Evolutionary conservation across 2,329 filamentous ascomycete species (phyloP), one percentile per base, ranked within the genome.

Genomic region (Talaromyces pinophilus): DNA sequence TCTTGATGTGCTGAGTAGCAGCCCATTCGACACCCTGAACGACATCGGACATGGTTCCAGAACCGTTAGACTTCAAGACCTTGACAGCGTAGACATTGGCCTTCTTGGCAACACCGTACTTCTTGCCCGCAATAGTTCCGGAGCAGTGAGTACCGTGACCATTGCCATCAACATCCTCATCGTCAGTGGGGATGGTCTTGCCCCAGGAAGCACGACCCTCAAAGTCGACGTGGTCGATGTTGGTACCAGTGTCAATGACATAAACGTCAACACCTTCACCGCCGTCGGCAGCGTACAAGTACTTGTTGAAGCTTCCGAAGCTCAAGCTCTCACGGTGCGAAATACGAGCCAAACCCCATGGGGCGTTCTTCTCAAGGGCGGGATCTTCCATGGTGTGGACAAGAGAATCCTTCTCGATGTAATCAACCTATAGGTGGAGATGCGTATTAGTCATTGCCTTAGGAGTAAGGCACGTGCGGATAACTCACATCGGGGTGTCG

Each of bases 61-160:
- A 97, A 75, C 95, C 95, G 82, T 97, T 99, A 74, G 94, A 97
- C 79, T 91, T 89, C 73, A 99, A 91, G 48, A 99, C 95, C 90
- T 99, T 99, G 85, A 99, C 93, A 71, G 95, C 95, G 77, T 96
- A 93, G 80, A 99, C 85, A 74, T 92, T 89, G 77, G 96, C 95
- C 88, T 98, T 97, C 90, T 99, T 99, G 79, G 95, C 94, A 70
- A 99, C 95, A 87, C 95, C 95, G 78, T 97, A 99, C 86, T 97
- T 97, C 88, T 95, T 96, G 79, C 96, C 95, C 71, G 92, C 95
- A 75, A 99, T 90, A 69, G 96, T 99, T 74, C 95, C 95, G 70
- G 95, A 98, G 89, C 95, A 99, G 87, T 99, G 95, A 76, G 95
- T 99, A 75, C 95, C 95, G 85, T 99, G 95, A 69, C 95, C 95